Evolutionary conservation across 2,329 filamentous ascomycete species (phyloP).

Genomic region (Trichoderma sp.): DNA sequence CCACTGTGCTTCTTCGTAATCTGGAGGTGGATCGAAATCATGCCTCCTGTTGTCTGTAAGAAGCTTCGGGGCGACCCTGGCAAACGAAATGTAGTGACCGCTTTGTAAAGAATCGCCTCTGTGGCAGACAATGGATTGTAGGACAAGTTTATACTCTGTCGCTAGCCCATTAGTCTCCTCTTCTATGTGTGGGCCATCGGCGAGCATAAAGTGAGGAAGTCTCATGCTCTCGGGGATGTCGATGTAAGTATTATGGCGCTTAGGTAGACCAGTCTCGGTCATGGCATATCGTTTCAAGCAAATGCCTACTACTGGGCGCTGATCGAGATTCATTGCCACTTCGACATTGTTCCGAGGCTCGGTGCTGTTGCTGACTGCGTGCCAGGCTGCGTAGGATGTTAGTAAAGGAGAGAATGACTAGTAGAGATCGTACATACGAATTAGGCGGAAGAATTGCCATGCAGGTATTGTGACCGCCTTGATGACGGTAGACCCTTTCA

Average conservation of each 20-base stretch:
- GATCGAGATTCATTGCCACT: slow-evolving; percentile 83
- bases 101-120: slow-evolving; percentile 80
- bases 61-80: slow-evolving; percentile 66
- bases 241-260: slow-evolving; percentile 75
- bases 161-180: slow-evolving; percentile 62
- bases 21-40: slow-evolving; percentile 57
- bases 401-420: slow-evolving; percentile 26
- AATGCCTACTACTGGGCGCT: slow-evolving; percentile 83
- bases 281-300: slow-evolving; percentile 86
- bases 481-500: slow-evolving; percentile 49
- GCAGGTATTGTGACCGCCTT: slow-evolving; percentile 94
- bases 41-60: slow-evolving; percentile 59
- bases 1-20: slow-evolving; percentile 75
- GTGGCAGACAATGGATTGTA: slow-evolving; percentile 92
- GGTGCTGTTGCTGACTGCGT: slow-evolving; percentile 57
- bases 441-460: slow-evolving; percentile 94
- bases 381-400: slow-evolving; percentile 66
- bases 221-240: slow-evolving; percentile 83
- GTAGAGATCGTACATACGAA: slow-evolving; percentile 59
- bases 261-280: slow-evolving; percentile 64
- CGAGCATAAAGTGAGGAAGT: slow-evolving; percentile 81
- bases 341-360: slow-evolving; percentile 67
- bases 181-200: slow-evolving; percentile 67
- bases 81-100: slow-evolving; percentile 87
- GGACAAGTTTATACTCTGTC: slow-evolving; percentile 87